phyloP scores from a whole-genome alignment of 345 rosid species.

The Syzygium oleosum region DNA sequence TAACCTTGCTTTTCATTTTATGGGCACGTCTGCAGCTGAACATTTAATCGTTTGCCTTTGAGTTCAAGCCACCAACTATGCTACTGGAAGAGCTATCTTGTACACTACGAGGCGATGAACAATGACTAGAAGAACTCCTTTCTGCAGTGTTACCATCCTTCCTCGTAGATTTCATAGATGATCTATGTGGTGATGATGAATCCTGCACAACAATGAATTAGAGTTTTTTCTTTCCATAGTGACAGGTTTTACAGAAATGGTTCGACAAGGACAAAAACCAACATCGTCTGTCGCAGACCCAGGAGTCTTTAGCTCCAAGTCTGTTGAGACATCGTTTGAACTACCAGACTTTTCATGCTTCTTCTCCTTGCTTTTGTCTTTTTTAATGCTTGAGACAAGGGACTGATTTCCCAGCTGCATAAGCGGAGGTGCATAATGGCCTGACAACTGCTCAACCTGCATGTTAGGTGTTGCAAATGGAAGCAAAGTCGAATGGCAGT shows the following conservation, averaged over 20 bases:
- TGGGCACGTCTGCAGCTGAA: not conserved
- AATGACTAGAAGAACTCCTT: slow-evolving; percentile 54
- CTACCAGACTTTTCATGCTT: slow-evolving; percentile 41
- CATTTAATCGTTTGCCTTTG: slow-evolving; percentile 6
- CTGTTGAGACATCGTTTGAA: slow-evolving; percentile 65
- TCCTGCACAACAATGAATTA: slow-evolving; percentile 32
- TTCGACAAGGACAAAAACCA: not conserved
- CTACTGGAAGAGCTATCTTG: slow-evolving; percentile 78
- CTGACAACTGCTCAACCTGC: slow-evolving; percentile 45
- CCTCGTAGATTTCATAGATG: slow-evolving; percentile 28
- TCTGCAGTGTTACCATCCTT: slow-evolving; percentile 34
- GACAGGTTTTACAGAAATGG: not conserved
- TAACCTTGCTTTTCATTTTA: not conserved
- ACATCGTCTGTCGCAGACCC: slow-evolving; percentile 75
- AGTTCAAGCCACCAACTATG: slow-evolving; percentile 38
- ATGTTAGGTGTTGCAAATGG: slow-evolving; percentile 52
- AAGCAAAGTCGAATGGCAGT: slow-evolving; percentile 56
- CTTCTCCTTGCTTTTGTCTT: slow-evolving; percentile 48
- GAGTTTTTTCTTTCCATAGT: not conserved
- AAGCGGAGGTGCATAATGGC: slow-evolving; percentile 32
- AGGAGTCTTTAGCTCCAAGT: slow-evolving; percentile 85
- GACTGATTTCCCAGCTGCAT: slow-evolving; percentile 29
- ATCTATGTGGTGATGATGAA: slow-evolving; percentile 33
- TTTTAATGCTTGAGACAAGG: slow-evolving; percentile 29
- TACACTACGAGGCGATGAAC: slow-evolving; percentile 61